Evolutionary conservation across 2,329 filamentous ascomycete genomes (phyloP).

Genomic region (Fusarium globosum): DNA sequence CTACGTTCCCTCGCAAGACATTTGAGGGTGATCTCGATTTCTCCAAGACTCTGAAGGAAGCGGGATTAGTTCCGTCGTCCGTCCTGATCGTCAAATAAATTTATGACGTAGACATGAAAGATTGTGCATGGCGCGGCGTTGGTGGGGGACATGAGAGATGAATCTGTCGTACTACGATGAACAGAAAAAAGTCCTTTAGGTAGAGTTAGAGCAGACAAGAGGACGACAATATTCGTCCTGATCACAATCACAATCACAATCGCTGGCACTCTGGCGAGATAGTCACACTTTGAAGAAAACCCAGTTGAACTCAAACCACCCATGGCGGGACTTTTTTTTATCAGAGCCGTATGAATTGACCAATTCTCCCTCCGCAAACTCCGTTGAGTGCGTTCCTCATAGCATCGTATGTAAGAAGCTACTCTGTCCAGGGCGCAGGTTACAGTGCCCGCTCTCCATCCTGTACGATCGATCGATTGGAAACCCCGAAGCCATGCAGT

Average conservation of each 20-base stretch:
- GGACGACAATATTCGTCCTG: constrained; percentile 1
- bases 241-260: background rate
- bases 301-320: constrained; percentile 46
- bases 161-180: constrained; percentile 3
- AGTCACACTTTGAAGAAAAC: constrained; percentile 26
- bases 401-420: constrained; percentile 57
- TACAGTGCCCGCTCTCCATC: constrained; percentile 62
- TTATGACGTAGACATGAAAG: background rate
- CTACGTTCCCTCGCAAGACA: constrained; percentile 87
- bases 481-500: constrained; percentile 66
- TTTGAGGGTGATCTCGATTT: constrained; percentile 79
- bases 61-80: constrained; percentile 90
- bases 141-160: constrained; percentile 1
- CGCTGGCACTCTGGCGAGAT: constrained; percentile 3
- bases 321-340: constrained; percentile 51
- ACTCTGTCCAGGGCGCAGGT: constrained; percentile 59
- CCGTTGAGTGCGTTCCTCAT: constrained; percentile 58
- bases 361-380: constrained; percentile 54
- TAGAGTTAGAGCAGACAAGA: constrained; percentile 20
- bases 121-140: constrained; percentile 41
- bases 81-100: constrained; percentile 78
- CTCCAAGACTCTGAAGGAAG: constrained; percentile 91
- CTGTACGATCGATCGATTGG: constrained; percentile 62
- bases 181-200: constrained; percentile 6
- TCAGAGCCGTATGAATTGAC: constrained; percentile 54